Conservation (phyloP, 2,329 filamentous ascomycete genomes). For the Talaromyces sp. region DNA sequence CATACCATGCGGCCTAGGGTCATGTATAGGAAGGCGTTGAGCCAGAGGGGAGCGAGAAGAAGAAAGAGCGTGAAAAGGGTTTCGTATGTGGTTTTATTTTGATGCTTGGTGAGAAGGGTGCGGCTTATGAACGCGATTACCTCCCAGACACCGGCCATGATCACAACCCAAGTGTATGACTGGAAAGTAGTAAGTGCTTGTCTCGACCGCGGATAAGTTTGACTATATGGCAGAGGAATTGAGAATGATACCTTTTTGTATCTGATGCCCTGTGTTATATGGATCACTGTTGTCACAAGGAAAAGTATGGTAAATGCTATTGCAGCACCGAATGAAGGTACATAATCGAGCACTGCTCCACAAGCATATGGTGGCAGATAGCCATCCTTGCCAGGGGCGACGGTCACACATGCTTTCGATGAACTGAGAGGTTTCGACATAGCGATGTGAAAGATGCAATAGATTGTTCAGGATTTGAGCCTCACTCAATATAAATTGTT, state of each 20-base stretch:
- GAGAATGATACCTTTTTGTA: background rate
- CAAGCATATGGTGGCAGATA: background rate
- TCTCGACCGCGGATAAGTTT: background rate
- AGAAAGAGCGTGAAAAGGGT: background rate
- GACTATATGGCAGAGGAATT: background rate
- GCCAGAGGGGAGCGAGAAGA: background rate
- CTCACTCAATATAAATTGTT: background rate
- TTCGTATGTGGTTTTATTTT: background rate
- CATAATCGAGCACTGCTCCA: background rate
- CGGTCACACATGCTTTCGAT: background rate
- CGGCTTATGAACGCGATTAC: background rate
- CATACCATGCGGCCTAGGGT: slow-evolving; percentile 4
- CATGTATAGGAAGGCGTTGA: background rate
- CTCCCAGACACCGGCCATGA: background rate
- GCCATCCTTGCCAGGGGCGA: background rate
- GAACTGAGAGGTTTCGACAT: background rate
- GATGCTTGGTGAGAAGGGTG: background rate
- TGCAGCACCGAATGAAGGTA: background rate
- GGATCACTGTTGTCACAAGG: background rate
- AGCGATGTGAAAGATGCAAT: background rate
- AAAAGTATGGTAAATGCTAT: background rate
- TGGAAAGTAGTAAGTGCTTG: background rate
- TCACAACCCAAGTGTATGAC: background rate
- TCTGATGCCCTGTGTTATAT: background rate
- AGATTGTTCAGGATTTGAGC: too few species aligned